Base-by-base conservation (phyloP, 331 rosid genomes). In the Quercus tomentella region DNA sequence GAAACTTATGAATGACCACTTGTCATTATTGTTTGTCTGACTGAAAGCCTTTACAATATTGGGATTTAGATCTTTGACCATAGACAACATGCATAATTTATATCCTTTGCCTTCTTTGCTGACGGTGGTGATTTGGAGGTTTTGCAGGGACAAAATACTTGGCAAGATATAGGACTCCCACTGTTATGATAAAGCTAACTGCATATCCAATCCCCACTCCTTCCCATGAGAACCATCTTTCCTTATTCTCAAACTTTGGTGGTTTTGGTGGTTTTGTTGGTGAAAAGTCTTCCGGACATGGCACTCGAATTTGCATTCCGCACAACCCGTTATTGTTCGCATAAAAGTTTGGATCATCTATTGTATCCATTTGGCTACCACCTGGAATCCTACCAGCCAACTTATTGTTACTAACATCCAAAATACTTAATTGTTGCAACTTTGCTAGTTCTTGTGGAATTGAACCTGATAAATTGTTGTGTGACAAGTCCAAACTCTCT, bases 401-500 rank as follows among this genome's bases (percentile, higher is more conserved):
- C 28, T 45, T 54, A 76, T 83, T 83, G 75, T 79, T 77, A 8
- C 43, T 37, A 0, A 37, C 10, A 37, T 37, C 43, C 81, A 37
- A 37, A 37, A 37, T 7, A 37, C 1, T 7, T 2, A 37, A 37
- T 35, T 37, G 43, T 37, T 37, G 43, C 43, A 37, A 7, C 43
- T 37, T 37, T 37, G 0, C 43, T 37, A 37, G 43, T 37, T 2
- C 2, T 37, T 7, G 0, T 2, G 43, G 43, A 37, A 37, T 37
- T 37, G 43, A 37, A 0, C 10, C 0, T 37, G 43, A 37, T 37
- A 37, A 37, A 37, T 37, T 37, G 43, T 37, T 37, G 43, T 37
- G 10, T 2, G 43, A 83, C 81, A 83, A 70, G 20, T 83, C 81
- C 81, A 83, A 71, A 70, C 77, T 79, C 83, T 83, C 86, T 26